These are phyloP conservation scores for Spathaspora sp. DNA, from an alignment of 805 yeast genomes.

Conservation along the genomic window DNA sequence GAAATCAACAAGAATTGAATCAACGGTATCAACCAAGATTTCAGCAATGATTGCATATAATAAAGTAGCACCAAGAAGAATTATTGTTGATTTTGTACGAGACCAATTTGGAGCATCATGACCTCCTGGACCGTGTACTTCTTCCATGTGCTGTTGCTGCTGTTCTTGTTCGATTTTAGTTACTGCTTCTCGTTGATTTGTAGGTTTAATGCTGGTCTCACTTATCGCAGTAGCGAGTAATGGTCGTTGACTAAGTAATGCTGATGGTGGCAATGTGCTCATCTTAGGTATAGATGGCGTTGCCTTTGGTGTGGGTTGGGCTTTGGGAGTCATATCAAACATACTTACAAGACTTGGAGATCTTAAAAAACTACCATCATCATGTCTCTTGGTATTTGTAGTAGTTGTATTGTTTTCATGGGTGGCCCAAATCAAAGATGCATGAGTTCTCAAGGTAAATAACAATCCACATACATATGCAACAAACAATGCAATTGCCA, in stretches of 20 bases:
- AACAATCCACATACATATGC: slow-evolving; percentile 87
- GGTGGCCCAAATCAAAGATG: slow-evolving; percentile 90
- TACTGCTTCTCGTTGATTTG: no score
- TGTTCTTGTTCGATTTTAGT: not conserved
- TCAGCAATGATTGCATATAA: slow-evolving; percentile 93
- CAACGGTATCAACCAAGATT: slow-evolving; percentile 88
- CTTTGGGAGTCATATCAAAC: slow-evolving; percentile 16
- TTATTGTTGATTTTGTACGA: slow-evolving; percentile 74
- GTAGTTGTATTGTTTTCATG: slow-evolving; percentile 14
- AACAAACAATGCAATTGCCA: slow-evolving; percentile 75
- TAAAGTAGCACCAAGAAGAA: slow-evolving; percentile 78
- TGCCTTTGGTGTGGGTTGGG: slow-evolving; percentile 8
- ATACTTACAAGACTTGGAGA: slow-evolving; percentile 37
- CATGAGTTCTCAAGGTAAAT: slow-evolving; percentile 94
- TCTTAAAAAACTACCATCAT: slow-evolving; percentile 21
- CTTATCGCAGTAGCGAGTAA: not conserved
- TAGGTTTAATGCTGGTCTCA: not conserved
- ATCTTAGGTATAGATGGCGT: slow-evolving; percentile 1
- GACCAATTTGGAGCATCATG: slow-evolving; percentile 99
- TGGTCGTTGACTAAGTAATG: slow-evolving; percentile 2
- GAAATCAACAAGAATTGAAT: slow-evolving; percentile 70
- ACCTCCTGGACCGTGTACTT: slow-evolving; percentile 47
- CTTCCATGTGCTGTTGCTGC: not conserved
- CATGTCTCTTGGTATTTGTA: slow-evolving; percentile 11
- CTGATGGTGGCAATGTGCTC: slow-evolving; percentile 12